A percentile compares a stretch with the other conserved stretches of the same genome.
Conservation (phyloP, 805 yeast genomes). For the Schizosaccharomyces osmophilus region DNA sequence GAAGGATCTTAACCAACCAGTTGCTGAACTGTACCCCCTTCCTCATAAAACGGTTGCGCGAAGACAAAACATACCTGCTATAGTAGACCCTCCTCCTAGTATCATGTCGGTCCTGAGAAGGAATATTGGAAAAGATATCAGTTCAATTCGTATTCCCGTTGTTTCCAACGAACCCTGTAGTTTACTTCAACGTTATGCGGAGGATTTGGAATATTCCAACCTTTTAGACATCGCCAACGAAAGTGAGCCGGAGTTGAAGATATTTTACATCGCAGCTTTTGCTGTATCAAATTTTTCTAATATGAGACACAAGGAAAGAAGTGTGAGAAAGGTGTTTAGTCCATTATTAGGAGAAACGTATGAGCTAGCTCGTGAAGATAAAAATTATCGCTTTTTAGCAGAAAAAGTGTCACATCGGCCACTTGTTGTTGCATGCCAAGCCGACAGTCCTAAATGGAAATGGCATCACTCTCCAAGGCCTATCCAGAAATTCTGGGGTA, state of each 20-base stretch:
- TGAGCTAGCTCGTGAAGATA: conserved; percentile 68
- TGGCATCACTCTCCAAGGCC: conserved; percentile 31
- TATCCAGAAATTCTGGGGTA: conserved; percentile 83
- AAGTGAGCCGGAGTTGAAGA: conserved; percentile 28
- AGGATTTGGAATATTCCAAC: conserved; percentile 50
- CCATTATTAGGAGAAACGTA: conserved; percentile 85
- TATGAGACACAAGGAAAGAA: conserved; percentile 48
- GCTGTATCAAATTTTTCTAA: conserved; percentile 54
- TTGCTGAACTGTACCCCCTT: conserved; percentile 4
- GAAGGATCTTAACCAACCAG: no score
- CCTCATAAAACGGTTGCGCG: conserved; percentile 4
- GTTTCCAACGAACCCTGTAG: conserved; percentile 80
- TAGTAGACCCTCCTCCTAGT: conserved; percentile 55
- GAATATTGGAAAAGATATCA: conserved; percentile 76
- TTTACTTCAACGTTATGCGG: conserved; percentile 55
- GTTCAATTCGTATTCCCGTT: conserved; percentile 71
- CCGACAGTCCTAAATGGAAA: conserved; percentile 48
- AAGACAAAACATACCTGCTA: conserved; percentile 10
- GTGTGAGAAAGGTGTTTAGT: conserved; percentile 73
- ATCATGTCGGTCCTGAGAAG: conserved; percentile 56
- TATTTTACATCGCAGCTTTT: conserved; percentile 46
- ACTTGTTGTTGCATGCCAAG: conserved; percentile 55
- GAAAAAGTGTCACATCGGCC: conserved; percentile 86
- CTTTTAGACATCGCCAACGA: conserved; percentile 40
- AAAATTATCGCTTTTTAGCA: conserved; percentile 44